These are phyloP conservation scores for Calonectria pauciramosa DNA, from an alignment of 2,329 filamentous ascomycete genomes.

Conservation along the genomic window DNA sequence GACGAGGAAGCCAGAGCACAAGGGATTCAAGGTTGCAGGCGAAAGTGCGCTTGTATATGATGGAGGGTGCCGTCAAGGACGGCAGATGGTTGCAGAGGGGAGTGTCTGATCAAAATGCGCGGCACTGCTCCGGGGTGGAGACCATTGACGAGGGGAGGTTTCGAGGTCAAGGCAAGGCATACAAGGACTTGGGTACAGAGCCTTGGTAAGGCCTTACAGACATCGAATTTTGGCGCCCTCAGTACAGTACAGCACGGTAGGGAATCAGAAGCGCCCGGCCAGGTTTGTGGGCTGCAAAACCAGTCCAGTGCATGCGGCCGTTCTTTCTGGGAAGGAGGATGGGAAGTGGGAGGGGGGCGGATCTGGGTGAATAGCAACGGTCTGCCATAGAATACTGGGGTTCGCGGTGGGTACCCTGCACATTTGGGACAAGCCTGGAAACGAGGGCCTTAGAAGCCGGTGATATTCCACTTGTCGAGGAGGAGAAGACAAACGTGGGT, in stretches of 20 bases:
- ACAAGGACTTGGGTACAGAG: slow-evolving; percentile 50
- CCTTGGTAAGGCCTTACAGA: slow-evolving; percentile 42
- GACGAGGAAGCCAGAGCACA: slow-evolving; percentile 34
- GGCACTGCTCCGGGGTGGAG: slow-evolving; percentile 64
- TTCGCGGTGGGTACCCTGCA: slow-evolving; percentile 40
- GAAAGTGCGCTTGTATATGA: slow-evolving; percentile 63
- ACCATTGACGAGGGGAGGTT: slow-evolving; percentile 52
- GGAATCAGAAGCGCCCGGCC: slow-evolving; percentile 43
- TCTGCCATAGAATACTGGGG: slow-evolving; percentile 38
- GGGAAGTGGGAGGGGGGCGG: slow-evolving; percentile 44
- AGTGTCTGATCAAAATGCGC: slow-evolving; percentile 61
- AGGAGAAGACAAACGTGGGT: slow-evolving; percentile 28
- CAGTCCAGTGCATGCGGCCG: slow-evolving; percentile 59
- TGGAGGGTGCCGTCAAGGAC: slow-evolving; percentile 54
- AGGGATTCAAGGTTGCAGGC: slow-evolving; percentile 55
- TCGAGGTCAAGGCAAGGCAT: slow-evolving; percentile 56
- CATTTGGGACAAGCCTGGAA: slow-evolving; percentile 38
- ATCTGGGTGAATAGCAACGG: slow-evolving; percentile 44
- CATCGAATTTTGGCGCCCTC: slow-evolving; percentile 47
- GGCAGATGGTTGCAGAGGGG: slow-evolving; percentile 64
- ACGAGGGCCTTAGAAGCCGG: slow-evolving; percentile 35
- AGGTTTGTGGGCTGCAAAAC: slow-evolving; percentile 43
- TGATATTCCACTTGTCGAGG: slow-evolving; percentile 34
- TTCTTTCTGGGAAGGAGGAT: slow-evolving; percentile 66
- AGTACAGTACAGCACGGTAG: slow-evolving; percentile 35